These are phyloP conservation scores for Colletotrichum eremochloae DNA, from an alignment of 2,329 filamentous ascomycete genomes.

Conservation along the genomic window DNA sequence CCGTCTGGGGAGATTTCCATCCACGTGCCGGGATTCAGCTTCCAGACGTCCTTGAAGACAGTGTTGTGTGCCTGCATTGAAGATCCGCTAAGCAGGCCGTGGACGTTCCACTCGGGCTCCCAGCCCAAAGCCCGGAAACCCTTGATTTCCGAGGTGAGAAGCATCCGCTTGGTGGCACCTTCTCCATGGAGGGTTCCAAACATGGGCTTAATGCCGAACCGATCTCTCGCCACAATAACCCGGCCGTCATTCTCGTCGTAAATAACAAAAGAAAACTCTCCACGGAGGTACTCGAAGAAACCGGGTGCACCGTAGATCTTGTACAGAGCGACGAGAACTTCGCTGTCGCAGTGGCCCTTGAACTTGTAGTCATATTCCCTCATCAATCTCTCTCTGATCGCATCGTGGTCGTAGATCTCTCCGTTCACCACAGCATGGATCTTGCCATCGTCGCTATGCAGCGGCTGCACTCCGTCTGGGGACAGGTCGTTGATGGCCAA, in stretches of 20 bases:
- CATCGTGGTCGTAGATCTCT: slow-evolving; percentile 69
- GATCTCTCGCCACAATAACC: slow-evolving; percentile 64
- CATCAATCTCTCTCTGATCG: slow-evolving; percentile 54
- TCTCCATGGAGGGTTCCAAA: slow-evolving; percentile 60
- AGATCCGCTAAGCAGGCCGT: slow-evolving; percentile 56
- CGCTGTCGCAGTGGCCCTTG: slow-evolving; percentile 61
- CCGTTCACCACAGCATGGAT: slow-evolving; percentile 71
- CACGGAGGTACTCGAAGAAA: slow-evolving; percentile 59
- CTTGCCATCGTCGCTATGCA: slow-evolving; percentile 51
- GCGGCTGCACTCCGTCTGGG: slow-evolving; percentile 60
- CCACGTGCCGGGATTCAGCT: slow-evolving; percentile 60
- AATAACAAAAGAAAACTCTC: slow-evolving; percentile 67
- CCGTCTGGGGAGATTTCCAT: slow-evolving; percentile 54
- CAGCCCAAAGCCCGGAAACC: slow-evolving; percentile 65
- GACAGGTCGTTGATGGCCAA: slow-evolving; percentile 67
- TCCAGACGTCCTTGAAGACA: slow-evolving; percentile 62
- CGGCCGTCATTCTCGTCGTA: slow-evolving; percentile 59
- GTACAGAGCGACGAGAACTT: slow-evolving; percentile 67
- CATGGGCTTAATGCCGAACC: slow-evolving; percentile 70
- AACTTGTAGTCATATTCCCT: slow-evolving; percentile 58
- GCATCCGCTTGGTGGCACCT: slow-evolving; percentile 51
- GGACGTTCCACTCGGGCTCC: slow-evolving; percentile 66
- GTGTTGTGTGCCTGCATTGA: slow-evolving; percentile 62
- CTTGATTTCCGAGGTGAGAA: slow-evolving; percentile 67
- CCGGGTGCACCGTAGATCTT: slow-evolving; percentile 57